Base-by-base conservation (phyloP, 805 yeast genomes). In the Cyberlindnera xylosilytica region DNA sequence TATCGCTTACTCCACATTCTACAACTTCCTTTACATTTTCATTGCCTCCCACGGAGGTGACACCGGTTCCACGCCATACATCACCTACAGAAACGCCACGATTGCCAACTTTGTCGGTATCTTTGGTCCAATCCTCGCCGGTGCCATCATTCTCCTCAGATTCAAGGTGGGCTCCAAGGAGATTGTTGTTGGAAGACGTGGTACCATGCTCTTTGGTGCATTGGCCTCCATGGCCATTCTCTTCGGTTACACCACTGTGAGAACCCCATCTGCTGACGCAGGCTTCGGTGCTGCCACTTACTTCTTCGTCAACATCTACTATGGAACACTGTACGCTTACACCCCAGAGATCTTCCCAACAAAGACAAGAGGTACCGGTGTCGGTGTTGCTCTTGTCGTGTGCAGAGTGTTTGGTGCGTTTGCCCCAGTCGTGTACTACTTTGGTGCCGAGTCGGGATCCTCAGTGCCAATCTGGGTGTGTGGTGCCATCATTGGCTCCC, bases 341-440 rank as follows among this genome's bases (percentile, higher is more conserved):
- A 79, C 85, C 3, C 87, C 86, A 0, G 84, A 81, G 54, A 74
- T 77, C 19, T 70, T 81, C 58, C 81, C 81, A 30, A 62, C 76
- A 0, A 59, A 65, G 39, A 68, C 70, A 16, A 62, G 78, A 57
- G 80, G 81, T 13, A 79, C 86, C 1, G 86, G 82, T 35, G 73
- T 74, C 33, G 82, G 83, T 4, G 50, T 80, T 15, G 75, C 81
- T 8, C 69, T 83, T n/a, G 76, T 78, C 6, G 66, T 68, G 26
- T 72, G 72, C 48, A 63, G 84, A 60, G 51, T 76, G 20, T 62
- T 74, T 39, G 83, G 82, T 39, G 73, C 72, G 17, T 69, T 78
- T 54, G 80, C 79, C 6, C 84, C 84, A 17, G 73, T 78, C 24
- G 73, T 77, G 36, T 76, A 74, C 50, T 77, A 65, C 57, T 58